These are phyloP conservation scores for Globisporangium rhizosaccharum DNA, from an alignment of 352 stramenopile species.

Conservation along the genomic window DNA sequence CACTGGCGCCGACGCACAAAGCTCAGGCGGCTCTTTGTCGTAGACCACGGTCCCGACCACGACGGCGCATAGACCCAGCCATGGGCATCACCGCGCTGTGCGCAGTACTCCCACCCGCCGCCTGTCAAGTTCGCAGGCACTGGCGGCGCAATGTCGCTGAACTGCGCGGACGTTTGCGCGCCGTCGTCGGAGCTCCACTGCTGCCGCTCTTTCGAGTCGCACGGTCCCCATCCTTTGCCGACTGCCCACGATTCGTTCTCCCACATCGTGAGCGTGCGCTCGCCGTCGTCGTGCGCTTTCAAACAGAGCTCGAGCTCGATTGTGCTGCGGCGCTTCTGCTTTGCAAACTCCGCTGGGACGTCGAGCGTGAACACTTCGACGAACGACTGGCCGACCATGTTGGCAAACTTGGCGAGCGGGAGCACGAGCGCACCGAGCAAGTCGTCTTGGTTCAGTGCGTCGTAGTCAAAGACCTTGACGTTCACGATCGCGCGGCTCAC, in stretches of 20 bases:
- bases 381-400: slow-evolving; percentile 33
- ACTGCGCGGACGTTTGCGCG: slow-evolving; percentile 31
- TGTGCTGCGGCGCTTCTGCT: slow-evolving; percentile 40
- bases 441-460: slow-evolving; percentile 57
- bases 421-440: slow-evolving; percentile 52
- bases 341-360: slow-evolving; percentile 30
- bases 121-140: slow-evolving; percentile 31
- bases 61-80: slow-evolving; percentile 68
- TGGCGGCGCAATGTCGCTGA: slow-evolving; percentile 34
- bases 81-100: slow-evolving; percentile 37
- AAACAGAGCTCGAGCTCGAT: slow-evolving; percentile 56
- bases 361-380: slow-evolving; percentile 50
- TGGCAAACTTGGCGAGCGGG: slow-evolving; percentile 40
- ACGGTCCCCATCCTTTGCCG: slow-evolving; percentile 37
- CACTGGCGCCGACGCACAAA: slow-evolving; percentile 65
- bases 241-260: slow-evolving; percentile 63
- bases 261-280: slow-evolving; percentile 42
- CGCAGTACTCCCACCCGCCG: slow-evolving; percentile 51
- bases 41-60: slow-evolving; percentile 51
- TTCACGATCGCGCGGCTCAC: slow-evolving; percentile 34
- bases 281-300: slow-evolving; percentile 27
- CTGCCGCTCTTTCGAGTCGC: slow-evolving; percentile 34
- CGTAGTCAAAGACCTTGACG: slow-evolving; percentile 62
- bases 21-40: slow-evolving; percentile 40
- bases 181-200: slow-evolving; percentile 59